These are phyloP conservation scores for Alnus rubra DNA, from an alignment of 306 rosid species.

Conservation along the genomic window DNA sequence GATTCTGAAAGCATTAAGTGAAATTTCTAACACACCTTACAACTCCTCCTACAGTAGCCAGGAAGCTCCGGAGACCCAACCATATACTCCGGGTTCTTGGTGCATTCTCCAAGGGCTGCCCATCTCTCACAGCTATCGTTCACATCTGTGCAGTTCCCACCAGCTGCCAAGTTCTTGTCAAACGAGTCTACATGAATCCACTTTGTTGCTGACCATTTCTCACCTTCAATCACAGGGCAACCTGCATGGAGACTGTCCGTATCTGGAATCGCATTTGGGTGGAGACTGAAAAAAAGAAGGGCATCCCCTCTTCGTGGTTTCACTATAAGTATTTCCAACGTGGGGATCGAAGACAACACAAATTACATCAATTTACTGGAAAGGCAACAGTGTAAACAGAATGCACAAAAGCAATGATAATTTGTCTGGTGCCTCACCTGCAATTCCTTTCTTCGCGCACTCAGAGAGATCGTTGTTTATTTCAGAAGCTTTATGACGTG, in stretches of 20 bases:
- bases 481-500: slow-evolving; percentile 58
- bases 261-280: slow-evolving; percentile 75
- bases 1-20: slow-evolving; percentile 21
- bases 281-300: slow-evolving; percentile 93
- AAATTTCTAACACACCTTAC: slow-evolving; percentile 65
- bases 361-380: slow-evolving; percentile 7
- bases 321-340: slow-evolving; percentile 42
- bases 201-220: slow-evolving; percentile 99
- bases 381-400: slow-evolving; percentile 10
- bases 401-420: not conserved
- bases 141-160: slow-evolving; percentile 63
- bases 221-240: slow-evolving; percentile 96
- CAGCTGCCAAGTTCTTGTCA: slow-evolving; percentile 56
- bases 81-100: slow-evolving; percentile 82
- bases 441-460: slow-evolving; percentile 89
- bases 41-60: slow-evolving; percentile 90
- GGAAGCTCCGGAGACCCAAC: slow-evolving; percentile 81
- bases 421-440: slow-evolving; percentile 52
- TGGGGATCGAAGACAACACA: slow-evolving; percentile 19
- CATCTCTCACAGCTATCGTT: slow-evolving; percentile 87
- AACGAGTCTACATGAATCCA: slow-evolving; percentile 95
- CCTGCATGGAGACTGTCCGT: slow-evolving; percentile 87
- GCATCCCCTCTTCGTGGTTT: slow-evolving; percentile 97
- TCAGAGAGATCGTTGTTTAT: slow-evolving; percentile 66
- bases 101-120: slow-evolving; percentile 97